Conservation (phyloP, 129 eudicot species). For the Flaveria trinervia region DNA sequence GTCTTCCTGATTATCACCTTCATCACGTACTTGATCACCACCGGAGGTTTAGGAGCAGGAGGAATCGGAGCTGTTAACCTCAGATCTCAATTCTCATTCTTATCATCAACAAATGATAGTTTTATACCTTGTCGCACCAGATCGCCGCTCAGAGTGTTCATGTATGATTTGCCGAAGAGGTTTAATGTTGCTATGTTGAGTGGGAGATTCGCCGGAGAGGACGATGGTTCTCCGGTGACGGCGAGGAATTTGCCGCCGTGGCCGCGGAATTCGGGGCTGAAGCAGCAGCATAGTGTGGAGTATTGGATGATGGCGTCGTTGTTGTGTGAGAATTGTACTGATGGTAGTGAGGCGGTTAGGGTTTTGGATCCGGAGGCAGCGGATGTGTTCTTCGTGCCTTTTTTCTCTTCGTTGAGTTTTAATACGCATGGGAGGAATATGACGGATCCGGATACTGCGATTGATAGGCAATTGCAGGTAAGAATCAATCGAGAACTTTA, state of each 20-base stretch:
- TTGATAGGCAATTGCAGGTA: slow-evolving; percentile 85
- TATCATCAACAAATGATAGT: slow-evolving; percentile 24
- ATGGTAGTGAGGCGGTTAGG: slow-evolving; percentile 65
- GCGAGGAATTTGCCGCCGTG: slow-evolving; percentile 65
- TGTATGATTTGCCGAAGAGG: slow-evolving; percentile 82
- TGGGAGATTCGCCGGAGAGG: slow-evolving; percentile 30
- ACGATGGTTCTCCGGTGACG: slow-evolving; percentile 55
- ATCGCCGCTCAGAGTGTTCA: slow-evolving; percentile 65
- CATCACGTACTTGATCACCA: slow-evolving; percentile 40
- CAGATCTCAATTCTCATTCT: slow-evolving; percentile 48
- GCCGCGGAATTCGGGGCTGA: slow-evolving; percentile 66
- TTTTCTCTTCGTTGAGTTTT: slow-evolving; percentile 85
- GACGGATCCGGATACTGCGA: slow-evolving; percentile 72
- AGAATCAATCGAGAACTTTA: neutral
- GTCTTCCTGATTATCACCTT: slow-evolving; percentile 30
- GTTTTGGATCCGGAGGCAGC: slow-evolving; percentile 82
- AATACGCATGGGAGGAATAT: slow-evolving; percentile 71
- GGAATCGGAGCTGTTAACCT: slow-evolving; percentile 52
- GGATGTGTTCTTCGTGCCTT: slow-evolving; percentile 88
- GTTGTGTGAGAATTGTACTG: slow-evolving; percentile 37
- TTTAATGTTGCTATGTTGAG: slow-evolving; percentile 80
- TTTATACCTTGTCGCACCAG: slow-evolving; percentile 41
- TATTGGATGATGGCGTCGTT: slow-evolving; percentile 98
- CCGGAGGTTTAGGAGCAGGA: slow-evolving; percentile 38
- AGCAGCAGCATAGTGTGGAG: slow-evolving; percentile 94